Evolutionary conservation across 176 grass and related monocot species (phyloP).

Genomic region (Hordeum vulgare): MorexV3_pseudomolecules_assembly NC_058521.1:483036580-483037079

Average conservation of each 20-base stretch:
- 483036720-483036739: slow-evolving; percentile 62
- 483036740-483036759: slow-evolving; percentile 94
- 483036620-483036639: background rate
- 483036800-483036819: slow-evolving; percentile 39
- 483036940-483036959: slow-evolving; percentile 87
- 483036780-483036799: slow-evolving; percentile 71
- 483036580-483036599: slow-evolving; percentile 37
- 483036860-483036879: slow-evolving; percentile 55
- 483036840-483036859: slow-evolving; percentile 89
- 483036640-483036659: too few relatives aligned
- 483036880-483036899: slow-evolving; percentile 18
- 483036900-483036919: slow-evolving; percentile 91
- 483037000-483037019: background rate
- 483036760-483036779: slow-evolving; percentile 97
- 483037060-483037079: background rate
- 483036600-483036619: background rate
- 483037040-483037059: background rate
- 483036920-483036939: slow-evolving; percentile 98
- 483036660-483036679: slow-evolving; percentile 56
- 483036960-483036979: slow-evolving; percentile 92
- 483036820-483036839: slow-evolving; percentile 43
- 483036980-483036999: slow-evolving; percentile 33
- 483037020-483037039: background rate
- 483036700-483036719: slow-evolving; percentile 56
- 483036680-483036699: slow-evolving; percentile 66